Base-by-base conservation (phyloP, 2,329 filamentous ascomycete species). In the Echinosphaeria canescens region DNA sequence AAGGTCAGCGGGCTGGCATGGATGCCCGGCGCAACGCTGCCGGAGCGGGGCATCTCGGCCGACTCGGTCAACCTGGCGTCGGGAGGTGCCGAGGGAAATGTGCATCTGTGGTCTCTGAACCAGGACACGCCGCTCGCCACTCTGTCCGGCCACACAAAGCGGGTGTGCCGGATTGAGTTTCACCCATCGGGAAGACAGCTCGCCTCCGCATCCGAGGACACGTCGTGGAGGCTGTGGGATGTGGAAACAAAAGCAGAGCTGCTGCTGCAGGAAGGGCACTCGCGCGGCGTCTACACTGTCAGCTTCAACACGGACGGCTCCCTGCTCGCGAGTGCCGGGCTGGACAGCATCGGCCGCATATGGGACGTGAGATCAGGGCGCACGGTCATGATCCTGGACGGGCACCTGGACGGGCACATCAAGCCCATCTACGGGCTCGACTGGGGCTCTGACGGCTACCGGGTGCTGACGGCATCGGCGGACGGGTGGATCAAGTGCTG, bases 401-500 rank as follows among this genome's bases (percentile, higher is more conserved):
- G n/a, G n/a, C n/a, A n/a, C n/a, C 56, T 88, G 9, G 84, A 68
- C 33, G 67, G 66, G 2, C 68, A 74, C 39, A 88, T 93, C 42
- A 79, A 84, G 33, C 84, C 90, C 10, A 92, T 98, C 28, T 84
- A 91, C 41, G 82, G 74, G 1, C 56, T 95, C 5, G 84, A 93
- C 47, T 98, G 90, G 88, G 72, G 78, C 30, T 63, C 73, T 0
- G 88, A 98, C 43, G 82, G 85, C 5, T 74, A 92, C 46, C 70
- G 88, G n/a, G 68, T 95, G 7, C 56, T 95, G n/a, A 82, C 82
- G 0, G 84, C 82, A 2, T 90, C 82, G 10, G 81, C 74, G 3
- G 88, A 98, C 43, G 85, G 85, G 12, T 95, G 88, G 66, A 72
- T 92, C 41, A 95, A 93, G 49, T 93, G 85, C 50, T 98, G 88